A percentile compares a stretch with the other conserved stretches of the same genome.
Conservation (phyloP, 73 alveolate species). For the Symbiodinium natans region DNA sequence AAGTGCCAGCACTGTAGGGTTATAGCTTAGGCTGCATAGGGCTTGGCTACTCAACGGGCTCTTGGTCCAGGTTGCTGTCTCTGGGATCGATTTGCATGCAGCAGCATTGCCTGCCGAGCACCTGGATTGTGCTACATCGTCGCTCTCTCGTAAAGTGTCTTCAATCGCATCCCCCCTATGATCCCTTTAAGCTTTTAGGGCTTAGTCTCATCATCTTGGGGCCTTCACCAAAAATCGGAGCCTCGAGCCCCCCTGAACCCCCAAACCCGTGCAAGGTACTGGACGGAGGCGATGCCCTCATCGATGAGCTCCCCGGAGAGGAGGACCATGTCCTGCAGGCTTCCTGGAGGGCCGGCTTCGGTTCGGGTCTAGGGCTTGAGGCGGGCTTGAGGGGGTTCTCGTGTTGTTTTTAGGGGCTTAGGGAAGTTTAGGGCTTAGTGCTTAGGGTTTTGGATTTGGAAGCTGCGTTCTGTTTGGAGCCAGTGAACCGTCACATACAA, state of each 20-base stretch:
- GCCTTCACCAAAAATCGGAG: too few relatives aligned
- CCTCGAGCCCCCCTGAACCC: too few relatives aligned
- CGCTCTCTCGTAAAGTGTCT: neutral
- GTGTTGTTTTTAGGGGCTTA: too few relatives aligned
- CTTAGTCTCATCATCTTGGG: neutral
- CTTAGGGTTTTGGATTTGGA: too few relatives aligned
- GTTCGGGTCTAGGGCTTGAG: neutral
- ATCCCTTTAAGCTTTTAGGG: neutral
- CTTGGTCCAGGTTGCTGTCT: neutral
- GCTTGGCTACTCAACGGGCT: too few relatives aligned
- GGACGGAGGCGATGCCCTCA: slow-evolving; percentile 3
- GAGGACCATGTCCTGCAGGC: slow-evolving; percentile 26
- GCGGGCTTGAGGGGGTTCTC: too few relatives aligned
- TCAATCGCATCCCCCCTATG: neutral
- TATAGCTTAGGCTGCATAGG: too few relatives aligned
- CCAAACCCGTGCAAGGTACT: neutral
- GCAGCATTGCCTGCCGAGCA: neutral
- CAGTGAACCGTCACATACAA: too few relatives aligned
- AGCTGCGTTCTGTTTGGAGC: too few relatives aligned
- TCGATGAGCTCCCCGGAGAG: slow-evolving; percentile 44
- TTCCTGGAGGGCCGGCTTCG: slow-evolving; percentile 14
- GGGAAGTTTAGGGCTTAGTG: too few relatives aligned
- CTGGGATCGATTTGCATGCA: neutral
- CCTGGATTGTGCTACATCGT: neutral
- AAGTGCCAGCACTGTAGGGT: too few relatives aligned